Evolutionary conservation across 1,284 basidiomycete species (phyloP), one percentile per base, ranked within the genome.

Genomic region (Agaricales sp.): DNA sequence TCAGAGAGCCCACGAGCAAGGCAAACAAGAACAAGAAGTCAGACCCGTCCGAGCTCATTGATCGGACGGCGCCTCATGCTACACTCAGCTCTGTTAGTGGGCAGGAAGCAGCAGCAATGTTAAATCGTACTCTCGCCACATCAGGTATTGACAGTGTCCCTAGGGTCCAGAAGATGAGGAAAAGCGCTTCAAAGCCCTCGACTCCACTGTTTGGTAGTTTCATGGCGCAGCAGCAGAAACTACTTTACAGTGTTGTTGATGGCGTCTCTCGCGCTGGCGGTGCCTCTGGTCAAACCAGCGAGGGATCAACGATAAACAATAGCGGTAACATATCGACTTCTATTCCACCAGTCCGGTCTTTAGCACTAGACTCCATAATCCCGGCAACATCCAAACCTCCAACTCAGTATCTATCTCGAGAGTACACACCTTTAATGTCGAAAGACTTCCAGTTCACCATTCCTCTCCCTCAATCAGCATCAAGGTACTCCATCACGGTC

Each of bases 331-430:
- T 56, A 0, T 57, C 57, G 39, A 54, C 56, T 11, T 54, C 54
- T 14, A 51, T 54, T 45, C 61, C 63, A 51, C 72, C 74, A 63
- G 61, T 63, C 35, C 62, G 66, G 53, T 88, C 87, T 0, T 92
- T 97, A 2, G 91, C 95, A 41, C 71, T 99, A 6, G 87, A 92
- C 52, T 87, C 88, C 1, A 96, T 98, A 57, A 87, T 95, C 20
- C 89, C 91, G 0, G 81, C 78, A 8, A 86, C 79, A 23, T 75
- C 84, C 4, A 87, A 92, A 55, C 94, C 95, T 1, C 95, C 95
- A 0, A 87, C 84, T 0, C 82, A 88, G 46, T 87, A 85, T 54
- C 75, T 87, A 21, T 81, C 83, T 1, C 73, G 80, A 35, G 76
- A 73, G n/a, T 87, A 87, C 57, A 77, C 82, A 0, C 74, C 84